Conservation (phyloP, 2,329 filamentous ascomycete genomes). For the Penicillium hordei region DNA sequence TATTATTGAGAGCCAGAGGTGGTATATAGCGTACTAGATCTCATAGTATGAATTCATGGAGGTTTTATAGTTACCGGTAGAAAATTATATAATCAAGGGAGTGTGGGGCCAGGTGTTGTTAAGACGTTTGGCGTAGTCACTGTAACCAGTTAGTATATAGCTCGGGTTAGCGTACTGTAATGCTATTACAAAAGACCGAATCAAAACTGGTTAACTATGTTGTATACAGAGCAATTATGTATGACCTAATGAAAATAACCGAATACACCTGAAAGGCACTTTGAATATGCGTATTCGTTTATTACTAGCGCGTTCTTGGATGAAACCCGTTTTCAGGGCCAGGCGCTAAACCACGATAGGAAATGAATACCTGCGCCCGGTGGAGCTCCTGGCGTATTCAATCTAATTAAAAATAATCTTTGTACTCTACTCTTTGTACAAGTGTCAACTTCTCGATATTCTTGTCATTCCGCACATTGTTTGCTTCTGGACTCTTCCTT, state of each 20-base stretch:
- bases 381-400: background rate
- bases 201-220: too few relatives aligned
- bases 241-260: background rate
- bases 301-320: background rate
- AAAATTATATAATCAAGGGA: too few relatives aligned
- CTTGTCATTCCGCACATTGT: background rate
- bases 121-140: too few relatives aligned
- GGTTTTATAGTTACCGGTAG: too few relatives aligned
- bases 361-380: background rate
- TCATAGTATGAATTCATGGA: too few relatives aligned
- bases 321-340: background rate
- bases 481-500: background rate
- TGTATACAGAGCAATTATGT: background rate
- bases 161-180: background rate
- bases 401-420: conserved; percentile 3
- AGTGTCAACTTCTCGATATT: background rate
- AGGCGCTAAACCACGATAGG: background rate
- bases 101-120: too few relatives aligned
- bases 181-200: background rate
- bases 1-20: conserved; percentile 5
- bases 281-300: background rate
- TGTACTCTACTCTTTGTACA: background rate
- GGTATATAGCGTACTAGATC: too few relatives aligned
- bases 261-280: background rate
- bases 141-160: too few relatives aligned